Conservation (phyloP, 371 early-diverging fungal genomes). For the Fennellomyces sp. region DNA sequence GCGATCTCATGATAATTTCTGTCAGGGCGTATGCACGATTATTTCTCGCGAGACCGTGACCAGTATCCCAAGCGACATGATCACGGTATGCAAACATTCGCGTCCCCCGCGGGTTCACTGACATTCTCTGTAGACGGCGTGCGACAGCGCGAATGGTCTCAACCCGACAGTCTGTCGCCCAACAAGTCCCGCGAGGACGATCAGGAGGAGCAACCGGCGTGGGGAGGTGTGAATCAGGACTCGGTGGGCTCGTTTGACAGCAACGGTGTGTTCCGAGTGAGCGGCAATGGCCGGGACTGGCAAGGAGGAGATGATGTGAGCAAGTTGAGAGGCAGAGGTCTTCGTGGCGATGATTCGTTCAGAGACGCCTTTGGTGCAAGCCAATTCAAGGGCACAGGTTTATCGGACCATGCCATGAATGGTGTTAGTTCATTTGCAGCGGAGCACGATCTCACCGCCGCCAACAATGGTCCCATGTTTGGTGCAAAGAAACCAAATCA, state of each 20-base stretch:
- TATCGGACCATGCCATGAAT: slow-evolving; percentile 2
- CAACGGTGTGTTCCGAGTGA: slow-evolving; percentile 70
- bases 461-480: neutral
- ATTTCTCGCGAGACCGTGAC: slow-evolving; percentile 25
- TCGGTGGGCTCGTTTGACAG: slow-evolving; percentile 59
- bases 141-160: slow-evolving; percentile 23
- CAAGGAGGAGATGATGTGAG: slow-evolving; percentile 11
- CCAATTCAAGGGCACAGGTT: neutral
- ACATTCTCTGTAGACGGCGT: slow-evolving; percentile 11
- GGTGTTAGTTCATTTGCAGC: neutral
- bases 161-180: slow-evolving; percentile 15
- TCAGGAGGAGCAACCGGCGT: slow-evolving; percentile 18
- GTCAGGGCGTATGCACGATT: slow-evolving; percentile 26
- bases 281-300: slow-evolving; percentile 29
- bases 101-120: too few relatives aligned
- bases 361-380: slow-evolving; percentile 8
- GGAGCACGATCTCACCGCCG: neutral
- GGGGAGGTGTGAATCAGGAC: slow-evolving; percentile 35
- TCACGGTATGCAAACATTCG: slow-evolving; percentile 20
- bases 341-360: slow-evolving; percentile 14
- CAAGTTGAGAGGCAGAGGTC: slow-evolving; percentile 10
- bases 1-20: neutral
- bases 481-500: neutral
- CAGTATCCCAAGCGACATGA: slow-evolving; percentile 19
- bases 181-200: slow-evolving; percentile 20